These are phyloP conservation scores for Sphagnum contortum DNA, from an alignment of 225 moss, liverwort and hornwort genomes.

Conservation along the genomic window DNA sequence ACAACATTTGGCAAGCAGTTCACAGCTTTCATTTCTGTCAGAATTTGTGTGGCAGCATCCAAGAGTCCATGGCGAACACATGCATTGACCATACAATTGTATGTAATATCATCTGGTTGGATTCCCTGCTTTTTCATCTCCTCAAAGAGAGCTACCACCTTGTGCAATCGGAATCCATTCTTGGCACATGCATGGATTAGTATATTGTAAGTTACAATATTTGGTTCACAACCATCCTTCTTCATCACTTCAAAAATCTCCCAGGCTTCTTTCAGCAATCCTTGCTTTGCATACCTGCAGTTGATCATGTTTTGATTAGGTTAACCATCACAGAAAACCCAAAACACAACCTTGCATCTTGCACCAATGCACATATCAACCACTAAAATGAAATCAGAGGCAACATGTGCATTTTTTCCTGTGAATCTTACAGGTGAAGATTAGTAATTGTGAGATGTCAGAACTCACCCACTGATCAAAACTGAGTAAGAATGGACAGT, in stretches of 20 bases:
- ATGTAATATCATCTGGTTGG: conserved; percentile 72
- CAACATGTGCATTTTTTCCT: no score
- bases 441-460: no score
- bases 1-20: conserved; percentile 72
- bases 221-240: conserved; percentile 53
- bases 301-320: no score
- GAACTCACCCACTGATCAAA: conserved; percentile 67
- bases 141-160: conserved; percentile 48
- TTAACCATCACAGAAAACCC: no score
- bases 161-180: conserved; percentile 41
- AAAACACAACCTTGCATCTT: no score
- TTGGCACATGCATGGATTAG: conserved; percentile 63
- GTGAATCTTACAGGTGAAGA: no score
- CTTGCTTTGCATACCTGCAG: conserved; percentile 84
- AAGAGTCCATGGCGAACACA: conserved; percentile 54
- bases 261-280: conserved; percentile 66
- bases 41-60: conserved; percentile 41
- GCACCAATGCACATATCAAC: no score
- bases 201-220: conserved; percentile 75
- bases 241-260: conserved; percentile 62
- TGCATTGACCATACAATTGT: conserved; percentile 89
- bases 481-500: conserved; percentile 69
- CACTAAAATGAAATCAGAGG: no score
- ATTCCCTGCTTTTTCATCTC: conserved; percentile 52
- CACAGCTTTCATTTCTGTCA: conserved; percentile 63